Evolutionary conservation across 1,139 yeast species (phyloP).

Genomic region (Debaryomyces singareniensis): DNA sequence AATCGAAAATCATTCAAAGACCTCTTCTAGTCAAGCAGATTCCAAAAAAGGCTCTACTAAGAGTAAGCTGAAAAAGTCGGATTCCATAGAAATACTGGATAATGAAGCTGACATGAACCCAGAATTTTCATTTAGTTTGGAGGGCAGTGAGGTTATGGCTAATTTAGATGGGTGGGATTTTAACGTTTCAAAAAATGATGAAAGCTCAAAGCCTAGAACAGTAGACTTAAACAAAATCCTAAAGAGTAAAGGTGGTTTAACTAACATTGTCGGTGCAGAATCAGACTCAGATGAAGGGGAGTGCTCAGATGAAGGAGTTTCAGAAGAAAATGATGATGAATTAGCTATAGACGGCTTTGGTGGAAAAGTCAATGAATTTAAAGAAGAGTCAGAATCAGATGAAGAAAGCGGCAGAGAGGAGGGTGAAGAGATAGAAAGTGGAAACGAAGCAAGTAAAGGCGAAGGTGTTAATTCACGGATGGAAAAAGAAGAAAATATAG

Average conservation of each 20-base stretch:
- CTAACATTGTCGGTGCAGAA: slow-evolving; percentile 25
- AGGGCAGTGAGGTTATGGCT: slow-evolving; percentile 43
- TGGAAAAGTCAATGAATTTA: slow-evolving; percentile 37
- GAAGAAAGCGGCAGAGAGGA: slow-evolving; percentile 12
- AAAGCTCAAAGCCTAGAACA: slow-evolving; percentile 35
- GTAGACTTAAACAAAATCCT: slow-evolving; percentile 87
- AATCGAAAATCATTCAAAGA: slow-evolving; percentile 45
- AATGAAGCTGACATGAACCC: slow-evolving; percentile 58
- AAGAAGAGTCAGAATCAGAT: slow-evolving; percentile 10
- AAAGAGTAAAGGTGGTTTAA: slow-evolving; percentile 71
- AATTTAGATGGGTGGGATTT: slow-evolving; percentile 82
- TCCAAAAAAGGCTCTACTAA: too few relatives aligned
- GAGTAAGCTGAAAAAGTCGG: too few relatives aligned
- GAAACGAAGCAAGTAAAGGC: slow-evolving; percentile 19
- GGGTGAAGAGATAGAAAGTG: slow-evolving; percentile 19
- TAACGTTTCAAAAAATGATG: slow-evolving; percentile 39
- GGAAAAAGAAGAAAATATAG: slow-evolving; percentile 13
- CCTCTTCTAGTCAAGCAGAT: too few relatives aligned
- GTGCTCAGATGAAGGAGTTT: slow-evolving; percentile 13
- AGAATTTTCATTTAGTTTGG: slow-evolving; percentile 62
- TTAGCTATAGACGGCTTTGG: slow-evolving; percentile 64
- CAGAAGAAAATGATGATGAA: slow-evolving; percentile 40
- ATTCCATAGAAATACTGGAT: slow-evolving; percentile 14
- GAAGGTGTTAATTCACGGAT: slow-evolving; percentile 17
- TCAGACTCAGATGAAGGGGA: slow-evolving; percentile 23